phyloP scores from a whole-genome alignment of 495 filamentous ascomycete genomes.

The Daldinia decipiens region DNA sequence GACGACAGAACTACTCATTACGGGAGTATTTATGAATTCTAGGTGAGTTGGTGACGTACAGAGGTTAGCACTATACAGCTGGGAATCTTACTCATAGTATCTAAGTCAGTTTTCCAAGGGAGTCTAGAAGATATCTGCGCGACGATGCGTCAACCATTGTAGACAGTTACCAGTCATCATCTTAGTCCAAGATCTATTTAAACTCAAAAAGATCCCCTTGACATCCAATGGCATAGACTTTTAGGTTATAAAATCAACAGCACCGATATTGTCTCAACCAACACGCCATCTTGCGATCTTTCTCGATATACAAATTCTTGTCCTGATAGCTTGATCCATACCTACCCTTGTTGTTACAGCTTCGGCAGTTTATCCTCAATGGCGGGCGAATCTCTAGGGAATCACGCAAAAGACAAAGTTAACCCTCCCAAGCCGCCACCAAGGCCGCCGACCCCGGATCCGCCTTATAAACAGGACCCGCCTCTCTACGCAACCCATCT shows the following conservation, averaged over 20 bases:
- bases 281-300: neutral
- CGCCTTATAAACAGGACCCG: neutral
- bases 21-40: neutral
- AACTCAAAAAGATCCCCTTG: neutral
- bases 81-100: neutral
- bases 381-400: neutral
- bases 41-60: neutral
- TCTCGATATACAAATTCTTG: neutral
- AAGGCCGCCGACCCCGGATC: neutral
- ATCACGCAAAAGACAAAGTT: neutral
- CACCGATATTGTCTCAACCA: neutral
- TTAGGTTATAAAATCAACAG: neutral
- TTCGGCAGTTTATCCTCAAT: neutral
- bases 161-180: neutral
- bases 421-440: neutral
- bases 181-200: neutral
- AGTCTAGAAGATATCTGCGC: neutral
- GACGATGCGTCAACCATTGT: neutral
- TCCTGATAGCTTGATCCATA: neutral
- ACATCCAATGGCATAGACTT: neutral
- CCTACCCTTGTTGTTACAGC: neutral
- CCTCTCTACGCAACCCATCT: neutral
- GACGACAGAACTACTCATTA: neutral
- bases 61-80: neutral
- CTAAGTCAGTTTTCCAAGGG: neutral